Evolutionary conservation across 306 rosid genomes (phyloP).

Genomic region (Cucumis hystrix): DNA sequence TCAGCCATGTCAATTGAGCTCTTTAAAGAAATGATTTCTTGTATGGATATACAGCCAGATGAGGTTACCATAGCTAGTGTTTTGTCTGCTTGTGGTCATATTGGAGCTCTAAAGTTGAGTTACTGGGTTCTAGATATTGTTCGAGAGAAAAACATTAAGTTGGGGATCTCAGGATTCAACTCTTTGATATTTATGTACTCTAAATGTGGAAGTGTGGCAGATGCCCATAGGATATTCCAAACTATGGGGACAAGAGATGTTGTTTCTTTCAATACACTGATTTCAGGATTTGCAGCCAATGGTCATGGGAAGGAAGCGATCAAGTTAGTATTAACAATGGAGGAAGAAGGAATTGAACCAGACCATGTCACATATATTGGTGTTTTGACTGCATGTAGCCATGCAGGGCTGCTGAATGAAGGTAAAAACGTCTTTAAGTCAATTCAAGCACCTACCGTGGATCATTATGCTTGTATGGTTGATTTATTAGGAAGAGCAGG

Average conservation of each 20-base stretch:
- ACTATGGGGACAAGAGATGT: constrained; percentile 37
- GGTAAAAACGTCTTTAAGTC: constrained; percentile 45
- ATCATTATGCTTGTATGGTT: constrained; percentile 61
- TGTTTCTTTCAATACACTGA: constrained; percentile 49
- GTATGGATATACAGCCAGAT: constrained; percentile 30
- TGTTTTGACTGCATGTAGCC: constrained; percentile 54
- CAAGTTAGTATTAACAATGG: constrained; percentile 35
- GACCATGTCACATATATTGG: constrained; percentile 43
- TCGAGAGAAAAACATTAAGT: constrained; percentile 24
- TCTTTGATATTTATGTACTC: constrained; percentile 54
- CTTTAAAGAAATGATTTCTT: constrained; percentile 37
- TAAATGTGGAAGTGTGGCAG: constrained; percentile 48
- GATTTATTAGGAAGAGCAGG: constrained; percentile 55
- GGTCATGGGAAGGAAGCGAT: constrained; percentile 47
- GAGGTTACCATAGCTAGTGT: constrained; percentile 61
- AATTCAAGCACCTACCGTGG: constrained; percentile 40
- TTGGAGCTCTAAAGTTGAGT: constrained; percentile 46
- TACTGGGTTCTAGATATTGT: constrained; percentile 39
- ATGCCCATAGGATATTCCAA: constrained; percentile 34
- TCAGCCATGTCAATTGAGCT: constrained; percentile 36
- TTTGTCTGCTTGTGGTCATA: constrained; percentile 62
- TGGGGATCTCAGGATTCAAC: constrained; percentile 39
- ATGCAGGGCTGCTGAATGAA: constrained; percentile 40
- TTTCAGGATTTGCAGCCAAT: constrained; percentile 54
- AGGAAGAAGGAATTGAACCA: constrained; percentile 37